phyloP scores from a whole-genome alignment of 306 rosid species.

The Cyclanthera cordifolia region DNA sequence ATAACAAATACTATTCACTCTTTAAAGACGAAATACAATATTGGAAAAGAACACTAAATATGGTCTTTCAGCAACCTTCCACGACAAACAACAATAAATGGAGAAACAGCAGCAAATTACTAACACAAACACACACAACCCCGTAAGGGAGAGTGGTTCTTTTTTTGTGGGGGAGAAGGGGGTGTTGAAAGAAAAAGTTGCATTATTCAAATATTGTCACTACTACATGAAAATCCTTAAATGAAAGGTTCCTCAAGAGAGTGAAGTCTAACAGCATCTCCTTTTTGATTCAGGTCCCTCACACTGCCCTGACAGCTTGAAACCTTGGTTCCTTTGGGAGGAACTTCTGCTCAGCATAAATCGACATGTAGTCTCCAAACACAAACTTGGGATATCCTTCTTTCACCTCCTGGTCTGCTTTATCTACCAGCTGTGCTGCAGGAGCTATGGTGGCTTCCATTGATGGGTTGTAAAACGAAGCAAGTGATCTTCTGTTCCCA shows the following conservation, averaged over 20 bases:
- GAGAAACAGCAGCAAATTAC: neutral
- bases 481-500: slow-evolving; percentile 77
- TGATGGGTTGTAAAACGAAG: slow-evolving; percentile 85
- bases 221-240: slow-evolving; percentile 1
- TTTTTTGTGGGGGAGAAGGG: neutral
- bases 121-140: neutral
- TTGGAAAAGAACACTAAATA: neutral
- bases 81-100: neutral
- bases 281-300: slow-evolving; percentile 11
- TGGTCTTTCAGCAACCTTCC: neutral
- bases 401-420: slow-evolving; percentile 32
- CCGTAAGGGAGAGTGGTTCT: slow-evolving; percentile 1
- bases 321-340: slow-evolving; percentile 93
- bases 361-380: slow-evolving; percentile 83
- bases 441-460: slow-evolving; percentile 77
- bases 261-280: slow-evolving; percentile 2
- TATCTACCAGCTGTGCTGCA: slow-evolving; percentile 49
- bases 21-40: neutral
- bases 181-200: neutral
- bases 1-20: neutral
- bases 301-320: slow-evolving; percentile 50
- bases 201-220: slow-evolving; percentile 5
- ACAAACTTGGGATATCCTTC: slow-evolving; percentile 66
- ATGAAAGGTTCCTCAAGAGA: neutral
- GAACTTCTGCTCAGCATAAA: slow-evolving; percentile 83